Percentiles rank a stretch among this genome's conserved stretches.
phyloP scores from a whole-genome alignment of 768 basidiomycete species.

The Agaricus sinodeliciosus region DNA sequence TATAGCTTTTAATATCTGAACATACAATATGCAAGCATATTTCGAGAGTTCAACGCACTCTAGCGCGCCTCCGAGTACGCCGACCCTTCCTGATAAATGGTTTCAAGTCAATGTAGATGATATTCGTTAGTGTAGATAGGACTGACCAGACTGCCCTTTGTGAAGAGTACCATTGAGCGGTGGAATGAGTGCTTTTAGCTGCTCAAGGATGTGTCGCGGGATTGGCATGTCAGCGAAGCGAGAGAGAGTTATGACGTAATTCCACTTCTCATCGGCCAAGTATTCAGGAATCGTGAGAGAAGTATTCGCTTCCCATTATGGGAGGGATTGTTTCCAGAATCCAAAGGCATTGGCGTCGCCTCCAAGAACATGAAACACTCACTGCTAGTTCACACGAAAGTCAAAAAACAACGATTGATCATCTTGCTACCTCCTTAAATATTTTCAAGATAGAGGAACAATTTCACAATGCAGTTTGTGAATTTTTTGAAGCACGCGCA shows the following conservation, averaged over 20 bases:
- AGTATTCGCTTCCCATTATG: too few species aligned
- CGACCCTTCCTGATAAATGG: constrained; percentile 63
- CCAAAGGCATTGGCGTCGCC: too few species aligned
- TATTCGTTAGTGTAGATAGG: not conserved
- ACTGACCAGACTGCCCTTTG: constrained; percentile 89
- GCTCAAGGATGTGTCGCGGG: constrained; percentile 53
- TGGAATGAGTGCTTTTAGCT: constrained; percentile 81
- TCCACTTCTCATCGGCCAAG: not conserved
- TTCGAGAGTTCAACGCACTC: constrained; percentile 52
- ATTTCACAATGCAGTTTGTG: too few species aligned
- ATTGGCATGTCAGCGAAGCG: constrained; percentile 44
- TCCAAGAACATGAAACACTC: too few species aligned
- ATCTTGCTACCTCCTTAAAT: too few species aligned
- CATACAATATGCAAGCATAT: not conserved
- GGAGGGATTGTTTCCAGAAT: too few species aligned
- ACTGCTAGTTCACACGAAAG: too few species aligned
- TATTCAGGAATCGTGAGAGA: not conserved
- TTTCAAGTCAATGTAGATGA: not conserved
- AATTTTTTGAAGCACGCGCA: too few species aligned
- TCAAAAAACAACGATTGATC: too few species aligned
- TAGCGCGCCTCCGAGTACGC: constrained; percentile 87
- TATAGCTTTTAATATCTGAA: constrained; percentile 54
- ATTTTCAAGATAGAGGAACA: too few species aligned
- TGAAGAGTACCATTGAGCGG: constrained; percentile 84
- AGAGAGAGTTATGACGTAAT: not conserved